phyloP scores from a whole-genome alignment of 1,139 yeast genomes.

The Diutina ranongensis region DNA sequence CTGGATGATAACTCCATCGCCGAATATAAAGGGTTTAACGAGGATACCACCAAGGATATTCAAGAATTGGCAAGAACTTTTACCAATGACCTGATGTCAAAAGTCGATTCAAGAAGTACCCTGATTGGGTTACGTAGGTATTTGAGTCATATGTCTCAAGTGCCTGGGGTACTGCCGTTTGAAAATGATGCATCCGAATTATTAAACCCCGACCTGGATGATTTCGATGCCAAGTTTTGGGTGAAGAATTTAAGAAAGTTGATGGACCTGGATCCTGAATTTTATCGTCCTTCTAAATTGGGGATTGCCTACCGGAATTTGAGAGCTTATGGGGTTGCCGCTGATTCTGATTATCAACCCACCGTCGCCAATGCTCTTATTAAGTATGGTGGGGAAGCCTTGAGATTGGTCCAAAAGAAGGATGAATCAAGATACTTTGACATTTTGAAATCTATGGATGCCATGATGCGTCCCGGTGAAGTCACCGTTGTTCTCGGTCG shows the following conservation, averaged over 20 bases:
- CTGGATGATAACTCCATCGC: slow-evolving; percentile 7
- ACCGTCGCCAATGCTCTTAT: slow-evolving; percentile 46
- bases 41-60: slow-evolving; percentile 18
- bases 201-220: slow-evolving; percentile 29
- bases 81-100: slow-evolving; percentile 15
- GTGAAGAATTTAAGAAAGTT: slow-evolving; percentile 54
- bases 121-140: slow-evolving; percentile 17
- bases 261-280: slow-evolving; percentile 46
- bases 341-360: slow-evolving; percentile 71
- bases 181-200: slow-evolving; percentile 10
- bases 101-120: neutral
- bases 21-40: slow-evolving; percentile 29
- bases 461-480: slow-evolving; percentile 20
- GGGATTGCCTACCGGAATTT: slow-evolving; percentile 63
- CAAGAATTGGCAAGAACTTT: slow-evolving; percentile 52
- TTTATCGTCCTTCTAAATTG: slow-evolving; percentile 49
- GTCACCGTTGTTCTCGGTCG: slow-evolving; percentile 26
- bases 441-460: slow-evolving; percentile 26
- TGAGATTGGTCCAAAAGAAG: slow-evolving; percentile 1
- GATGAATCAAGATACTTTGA: slow-evolving; percentile 11
- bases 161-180: slow-evolving; percentile 37
- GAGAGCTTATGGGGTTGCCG: slow-evolving; percentile 64
- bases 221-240: slow-evolving; percentile 61
- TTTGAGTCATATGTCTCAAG: slow-evolving; percentile 38
- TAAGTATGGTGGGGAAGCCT: neutral